Evolutionary conservation across 202 grass and related monocot genomes (phyloP).

Genomic region (Eragrostis tef): DNA sequence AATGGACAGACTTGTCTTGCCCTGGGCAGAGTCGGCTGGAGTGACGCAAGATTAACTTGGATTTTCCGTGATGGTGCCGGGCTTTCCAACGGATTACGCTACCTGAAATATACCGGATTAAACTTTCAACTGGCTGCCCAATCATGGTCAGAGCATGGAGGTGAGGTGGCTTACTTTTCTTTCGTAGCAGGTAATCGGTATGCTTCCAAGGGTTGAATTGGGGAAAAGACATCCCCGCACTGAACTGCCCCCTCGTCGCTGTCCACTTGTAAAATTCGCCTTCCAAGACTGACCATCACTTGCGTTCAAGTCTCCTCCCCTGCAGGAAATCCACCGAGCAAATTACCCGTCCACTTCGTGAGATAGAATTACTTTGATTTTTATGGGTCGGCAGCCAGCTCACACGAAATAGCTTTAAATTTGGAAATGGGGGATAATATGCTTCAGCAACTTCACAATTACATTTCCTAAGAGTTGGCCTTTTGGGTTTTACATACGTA

Average conservation of each 20-base stretch:
- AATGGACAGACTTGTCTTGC: not conserved
- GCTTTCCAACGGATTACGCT: constrained; percentile 47
- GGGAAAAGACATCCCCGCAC: constrained; percentile 4
- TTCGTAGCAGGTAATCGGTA: constrained; percentile 54
- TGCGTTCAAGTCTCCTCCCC: constrained; percentile 68
- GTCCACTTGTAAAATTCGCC: constrained; percentile 61
- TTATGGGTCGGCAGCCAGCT: not conserved
- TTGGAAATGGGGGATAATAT: too few species aligned
- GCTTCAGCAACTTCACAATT: too few species aligned
- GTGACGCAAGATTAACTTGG: constrained; percentile 40
- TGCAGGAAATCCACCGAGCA: constrained; percentile 24
- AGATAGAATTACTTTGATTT: not conserved
- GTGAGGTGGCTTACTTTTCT: constrained; percentile 41
- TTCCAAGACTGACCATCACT: constrained; percentile 69
- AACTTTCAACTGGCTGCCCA: constrained; percentile 27
- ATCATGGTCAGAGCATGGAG: constrained; percentile 26
- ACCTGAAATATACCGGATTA: constrained; percentile 4
- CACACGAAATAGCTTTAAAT: too few species aligned
- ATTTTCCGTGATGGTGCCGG: not conserved
- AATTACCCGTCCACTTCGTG: not conserved
- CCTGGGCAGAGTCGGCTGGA: constrained; percentile 4
- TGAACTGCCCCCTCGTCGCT: constrained; percentile 24
- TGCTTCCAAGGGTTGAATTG: constrained; percentile 38
- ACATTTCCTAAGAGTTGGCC: too few species aligned
- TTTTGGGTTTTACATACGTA: too few species aligned